A percentile compares a stretch with the other conserved stretches of the same genome.
phyloP scores from a whole-genome alignment of 768 basidiomycete species.

The Mrakia gelida region DNA sequence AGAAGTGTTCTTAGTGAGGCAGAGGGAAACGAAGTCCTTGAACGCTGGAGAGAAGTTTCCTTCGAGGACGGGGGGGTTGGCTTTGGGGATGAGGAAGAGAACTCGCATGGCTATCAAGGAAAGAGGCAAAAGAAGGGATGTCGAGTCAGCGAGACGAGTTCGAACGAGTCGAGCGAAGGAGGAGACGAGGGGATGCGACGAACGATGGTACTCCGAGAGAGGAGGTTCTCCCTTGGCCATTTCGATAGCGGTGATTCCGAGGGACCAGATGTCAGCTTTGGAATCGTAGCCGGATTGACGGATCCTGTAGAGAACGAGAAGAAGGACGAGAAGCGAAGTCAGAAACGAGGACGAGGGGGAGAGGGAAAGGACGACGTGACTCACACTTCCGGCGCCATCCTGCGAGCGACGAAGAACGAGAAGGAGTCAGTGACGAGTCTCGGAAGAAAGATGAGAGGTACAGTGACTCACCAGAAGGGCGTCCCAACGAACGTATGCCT shows the following conservation, averaged over 20 bases:
- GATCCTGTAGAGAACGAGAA: conserved; percentile 49
- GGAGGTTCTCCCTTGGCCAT: conserved; percentile 98
- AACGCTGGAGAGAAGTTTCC: conserved; percentile 77
- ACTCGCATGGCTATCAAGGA: conserved; percentile 67
- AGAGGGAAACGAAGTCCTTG: conserved; percentile 86
- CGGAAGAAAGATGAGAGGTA: neutral
- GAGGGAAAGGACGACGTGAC: neutral
- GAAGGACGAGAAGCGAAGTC: neutral
- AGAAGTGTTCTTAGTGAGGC: conserved; percentile 75
- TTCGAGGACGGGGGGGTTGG: conserved; percentile 84
- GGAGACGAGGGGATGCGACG: conserved; percentile 42
- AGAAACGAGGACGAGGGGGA: neutral
- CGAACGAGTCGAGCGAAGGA: neutral
- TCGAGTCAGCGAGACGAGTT: neutral
- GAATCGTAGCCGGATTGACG: conserved; percentile 93
- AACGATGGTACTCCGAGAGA: conserved; percentile 83
- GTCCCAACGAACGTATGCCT: conserved; percentile 89
- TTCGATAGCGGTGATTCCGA: conserved; percentile 97
- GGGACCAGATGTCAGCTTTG: conserved; percentile 95
- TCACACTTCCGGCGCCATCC: conserved; percentile 77
- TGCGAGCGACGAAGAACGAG: neutral
- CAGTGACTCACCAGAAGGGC: conserved; percentile 35
- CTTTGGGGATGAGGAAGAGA: conserved; percentile 94
- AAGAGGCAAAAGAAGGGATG: neutral
- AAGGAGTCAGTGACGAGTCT: no score